Percentiles rank a stretch among this genome's conserved stretches.
Conservation (phyloP, 768 basidiomycete genomes). For the Gymnopilus junonius region DNA sequence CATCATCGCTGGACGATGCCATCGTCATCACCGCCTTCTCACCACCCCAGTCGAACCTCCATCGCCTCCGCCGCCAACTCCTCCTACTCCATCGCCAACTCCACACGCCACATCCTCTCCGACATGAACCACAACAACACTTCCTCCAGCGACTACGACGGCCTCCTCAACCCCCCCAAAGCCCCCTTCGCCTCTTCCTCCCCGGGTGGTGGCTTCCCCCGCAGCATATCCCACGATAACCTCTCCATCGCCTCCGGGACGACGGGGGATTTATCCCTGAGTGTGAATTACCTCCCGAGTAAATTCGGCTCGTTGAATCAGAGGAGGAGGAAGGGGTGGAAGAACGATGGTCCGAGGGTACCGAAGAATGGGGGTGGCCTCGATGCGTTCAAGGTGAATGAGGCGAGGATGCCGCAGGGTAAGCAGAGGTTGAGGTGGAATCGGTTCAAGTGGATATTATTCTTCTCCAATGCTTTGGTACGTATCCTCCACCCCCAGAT, state of each 20-base stretch:
- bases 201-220: constrained; percentile 1
- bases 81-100: constrained; percentile 46
- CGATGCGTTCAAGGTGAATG: constrained; percentile 61
- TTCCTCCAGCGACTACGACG: constrained; percentile 31
- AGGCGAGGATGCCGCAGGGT: constrained; percentile 51
- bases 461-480: constrained; percentile 62
- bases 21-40: not conserved
- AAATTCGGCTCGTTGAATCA: constrained; percentile 66
- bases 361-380: constrained; percentile 73
- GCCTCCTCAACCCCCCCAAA: constrained; percentile 41
- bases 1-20: not conserved
- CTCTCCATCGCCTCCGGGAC: constrained; percentile 33
- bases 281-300: constrained; percentile 74
- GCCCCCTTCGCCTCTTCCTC: constrained; percentile 39
- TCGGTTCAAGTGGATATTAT: constrained; percentile 82
- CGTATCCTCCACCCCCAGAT: constrained; percentile 17
- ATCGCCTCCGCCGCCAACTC: constrained; percentile 35
- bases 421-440: constrained; percentile 66
- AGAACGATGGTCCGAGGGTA: constrained; percentile 38
- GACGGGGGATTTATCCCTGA: constrained; percentile 57
- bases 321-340: constrained; percentile 37
- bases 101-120: constrained; percentile 51
- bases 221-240: constrained; percentile 1
- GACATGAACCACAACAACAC: constrained; percentile 23
- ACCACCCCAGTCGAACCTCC: constrained; percentile 36